A percentile compares a stretch with the other conserved stretches of the same genome.
Conservation (phyloP, 2,329 filamentous ascomycete species). For the Talaromyces sp. region DNA sequence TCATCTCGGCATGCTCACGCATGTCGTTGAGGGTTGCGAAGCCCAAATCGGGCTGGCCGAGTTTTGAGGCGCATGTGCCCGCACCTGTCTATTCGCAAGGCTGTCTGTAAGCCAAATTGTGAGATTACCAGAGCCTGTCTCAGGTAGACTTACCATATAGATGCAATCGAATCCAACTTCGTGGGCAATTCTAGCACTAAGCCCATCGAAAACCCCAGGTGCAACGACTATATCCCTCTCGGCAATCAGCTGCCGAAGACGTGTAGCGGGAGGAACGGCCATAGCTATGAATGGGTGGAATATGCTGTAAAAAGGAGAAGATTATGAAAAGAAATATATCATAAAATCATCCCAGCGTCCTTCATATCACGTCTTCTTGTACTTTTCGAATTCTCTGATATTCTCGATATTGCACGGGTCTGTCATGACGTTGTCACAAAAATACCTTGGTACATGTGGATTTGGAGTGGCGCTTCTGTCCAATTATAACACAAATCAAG, state of each 20-base stretch:
- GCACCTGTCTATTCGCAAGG: background rate
- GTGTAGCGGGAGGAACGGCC: background rate
- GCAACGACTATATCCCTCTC: background rate
- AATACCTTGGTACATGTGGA: background rate
- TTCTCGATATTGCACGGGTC: background rate
- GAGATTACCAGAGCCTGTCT: background rate
- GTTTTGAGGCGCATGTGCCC: background rate
- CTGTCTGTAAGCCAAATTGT: background rate
- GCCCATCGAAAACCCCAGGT: slow-evolving; percentile 50
- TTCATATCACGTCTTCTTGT: background rate
- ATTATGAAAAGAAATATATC: background rate
- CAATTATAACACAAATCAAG: background rate
- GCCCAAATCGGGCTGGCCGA: background rate
- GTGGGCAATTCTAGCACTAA: slow-evolving; percentile 49
- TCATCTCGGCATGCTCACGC: background rate
- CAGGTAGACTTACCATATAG: slow-evolving; percentile 47
- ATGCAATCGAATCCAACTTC: slow-evolving; percentile 48
- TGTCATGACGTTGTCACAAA: background rate
- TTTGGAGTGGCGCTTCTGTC: background rate
- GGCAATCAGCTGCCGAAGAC: background rate
- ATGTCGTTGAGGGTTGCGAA: background rate
- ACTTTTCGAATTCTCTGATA: background rate
- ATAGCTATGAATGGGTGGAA: background rate
- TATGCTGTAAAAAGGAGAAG: background rate
- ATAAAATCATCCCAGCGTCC: background rate